Base-by-base conservation (phyloP, 306 rosid genomes). In the Macrotyloma uniflorum region DNA sequence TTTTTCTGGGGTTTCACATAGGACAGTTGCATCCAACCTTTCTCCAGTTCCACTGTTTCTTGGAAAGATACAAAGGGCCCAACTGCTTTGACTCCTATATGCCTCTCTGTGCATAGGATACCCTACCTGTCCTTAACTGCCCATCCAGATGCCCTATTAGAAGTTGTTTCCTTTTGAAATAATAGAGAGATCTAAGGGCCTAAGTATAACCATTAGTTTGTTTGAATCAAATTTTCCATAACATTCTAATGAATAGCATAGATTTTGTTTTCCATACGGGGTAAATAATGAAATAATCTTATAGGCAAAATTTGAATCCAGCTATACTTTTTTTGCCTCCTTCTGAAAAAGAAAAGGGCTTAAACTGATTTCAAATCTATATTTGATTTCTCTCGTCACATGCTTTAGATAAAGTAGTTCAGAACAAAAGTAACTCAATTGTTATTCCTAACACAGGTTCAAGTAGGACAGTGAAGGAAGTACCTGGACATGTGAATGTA, bases 361-460 rank as follows among this genome's bases (percentile, higher is more conserved):
- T 54, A 19, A 23, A 30, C 63, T 75, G 49, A 84, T 79, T 63
- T 62, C 79, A 72, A 43, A 71, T 55, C 72, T 74, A 72, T 30
- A 22, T 43, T 67, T 74, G 61, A 8, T 36, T 55, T 49, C 50
- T 75, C 43, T 36, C 36, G 67, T 79, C 78, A 74, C 76, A 87
- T 82, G 86, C 78, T 72, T 74, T 82, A 82, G 70, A 69, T 38
- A 51, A 35, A 59, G 74, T 64, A 47, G 77, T 58, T 55, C 16
- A 38, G 49, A 55, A 54, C 51, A 83, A 86, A 78, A 42, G 65
- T 45, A 85, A 83, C 82, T 78, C 80, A 38, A 50, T 76, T 72
- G 75, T 74, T 50, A 79, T 70, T 77, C 85, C 83, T 82, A 80
- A 58, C 66, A 55, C 90, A 91, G 94, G 89, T 42, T 67, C 89